Base-by-base conservation (phyloP, 306 rosid genomes). In the Sicyos baderoa region DNA sequence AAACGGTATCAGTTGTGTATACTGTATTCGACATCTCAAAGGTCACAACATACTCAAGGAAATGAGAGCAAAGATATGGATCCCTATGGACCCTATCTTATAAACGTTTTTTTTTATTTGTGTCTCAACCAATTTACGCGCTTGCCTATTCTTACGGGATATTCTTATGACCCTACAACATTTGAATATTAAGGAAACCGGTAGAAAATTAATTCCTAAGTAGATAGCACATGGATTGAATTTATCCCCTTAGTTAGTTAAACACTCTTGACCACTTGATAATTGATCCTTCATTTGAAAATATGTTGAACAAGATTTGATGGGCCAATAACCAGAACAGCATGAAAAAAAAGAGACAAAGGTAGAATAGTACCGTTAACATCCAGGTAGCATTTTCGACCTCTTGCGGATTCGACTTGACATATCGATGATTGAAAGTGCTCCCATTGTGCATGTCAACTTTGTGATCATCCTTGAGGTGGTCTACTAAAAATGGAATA, bases 351-450 rank as follows among this genome's bases (percentile, higher is more conserved):
- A 71, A 1, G 40, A 55, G 29, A 25, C 29, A 29, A 29, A 25
- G 4, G 14, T 11, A 56, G 64, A 66, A 23, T 56, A 23, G 67
- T 54, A 56, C 64, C 96, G 97, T 91, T 66, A 91, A 79, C 96
- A 91, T 91, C 96, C 97, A 91, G 2, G 97, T 91, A 19, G 97
- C 97, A 48, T 91, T 91, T 89, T 91, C 97, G 54, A 91, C 96
- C 79, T 91, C 96, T 76, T 89, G 96, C 9, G 97, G 96, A 78
- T 91, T 89, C 67, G 96, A 89, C 81, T 91, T 91, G 79, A 91
- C 97, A 23, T 91, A 89, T 9, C 97, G 95, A 79, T 91, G 97
- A 80, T 91, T 91, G 76, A 91, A 91, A 68, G 97, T 89, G 85
- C 95, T 85, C 48, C 97, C 97, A 79, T 25, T 83, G 79, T 91